These are phyloP conservation scores for Sporisorium iseilematis-ciliati DNA, from an alignment of 1,284 basidiomycete species.

Conservation along the genomic window DNA sequence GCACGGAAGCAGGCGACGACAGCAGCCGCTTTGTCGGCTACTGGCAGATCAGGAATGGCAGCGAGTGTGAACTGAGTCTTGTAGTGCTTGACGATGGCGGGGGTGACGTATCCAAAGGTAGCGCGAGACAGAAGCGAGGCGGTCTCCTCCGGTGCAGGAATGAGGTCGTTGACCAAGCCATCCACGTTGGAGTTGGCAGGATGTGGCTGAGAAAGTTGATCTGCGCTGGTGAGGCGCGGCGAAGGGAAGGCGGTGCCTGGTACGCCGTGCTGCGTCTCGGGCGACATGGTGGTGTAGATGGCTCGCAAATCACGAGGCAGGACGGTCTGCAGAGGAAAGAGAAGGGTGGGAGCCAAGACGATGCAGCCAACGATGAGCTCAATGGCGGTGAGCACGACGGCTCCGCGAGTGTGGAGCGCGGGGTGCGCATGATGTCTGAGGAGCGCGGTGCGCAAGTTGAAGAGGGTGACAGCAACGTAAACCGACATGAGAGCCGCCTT, in stretches of 20 bases:
- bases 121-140: slow-evolving; percentile 64
- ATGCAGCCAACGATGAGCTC: slow-evolving; percentile 45
- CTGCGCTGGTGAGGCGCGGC: slow-evolving; percentile 41
- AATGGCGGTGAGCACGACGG: slow-evolving; percentile 39
- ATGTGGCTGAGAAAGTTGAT: slow-evolving; percentile 7
- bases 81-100: slow-evolving; percentile 72
- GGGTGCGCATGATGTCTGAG: slow-evolving; percentile 36
- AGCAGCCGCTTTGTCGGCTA: slow-evolving; percentile 72
- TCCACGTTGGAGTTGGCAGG: slow-evolving; percentile 5
- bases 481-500: slow-evolving; percentile 55
- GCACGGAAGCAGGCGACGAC: slow-evolving; percentile 66
- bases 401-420: slow-evolving; percentile 16
- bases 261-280: slow-evolving; percentile 51
- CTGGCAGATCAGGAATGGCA: slow-evolving; percentile 72
- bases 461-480: slow-evolving; percentile 52
- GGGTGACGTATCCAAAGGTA: slow-evolving; percentile 61
- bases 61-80: slow-evolving; percentile 70
- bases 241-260: slow-evolving; percentile 64
- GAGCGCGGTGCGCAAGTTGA: slow-evolving; percentile 61
- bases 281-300: slow-evolving; percentile 64
- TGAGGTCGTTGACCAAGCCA: slow-evolving; percentile 29
- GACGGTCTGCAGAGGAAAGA: slow-evolving; percentile 57
- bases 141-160: slow-evolving; percentile 62
- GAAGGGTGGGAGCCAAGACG: slow-evolving; percentile 48
- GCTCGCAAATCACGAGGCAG: slow-evolving; percentile 58